phyloP scores from a whole-genome alignment of 2,329 filamentous ascomycete genomes.

The Lasiodiplodia theobromae region DNA sequence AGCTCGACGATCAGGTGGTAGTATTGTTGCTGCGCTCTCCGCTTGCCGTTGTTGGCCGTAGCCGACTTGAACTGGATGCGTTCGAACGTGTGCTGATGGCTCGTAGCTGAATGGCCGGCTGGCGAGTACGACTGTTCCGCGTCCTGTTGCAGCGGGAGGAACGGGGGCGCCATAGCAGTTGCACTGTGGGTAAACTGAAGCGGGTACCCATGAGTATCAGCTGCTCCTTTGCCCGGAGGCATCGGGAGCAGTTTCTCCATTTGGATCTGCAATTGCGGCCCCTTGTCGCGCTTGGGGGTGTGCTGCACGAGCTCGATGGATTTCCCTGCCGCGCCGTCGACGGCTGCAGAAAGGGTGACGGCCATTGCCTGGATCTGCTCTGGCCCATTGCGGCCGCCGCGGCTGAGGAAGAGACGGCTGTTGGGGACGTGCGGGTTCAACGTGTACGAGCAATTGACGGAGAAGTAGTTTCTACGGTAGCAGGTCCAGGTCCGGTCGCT shows the following conservation, averaged over 20 bases:
- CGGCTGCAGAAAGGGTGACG: slow-evolving; percentile 84
- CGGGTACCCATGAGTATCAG: slow-evolving; percentile 48
- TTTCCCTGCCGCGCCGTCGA: slow-evolving; percentile 78
- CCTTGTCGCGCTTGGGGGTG: slow-evolving; percentile 90
- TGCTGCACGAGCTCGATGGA: slow-evolving; percentile 86
- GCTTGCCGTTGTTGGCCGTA: slow-evolving; percentile 91
- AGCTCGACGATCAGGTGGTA: slow-evolving; percentile 86
- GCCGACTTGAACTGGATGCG: slow-evolving; percentile 94
- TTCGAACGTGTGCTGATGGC: slow-evolving; percentile 73
- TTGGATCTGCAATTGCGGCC: slow-evolving; percentile 75
- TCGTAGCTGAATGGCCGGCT: slow-evolving; percentile 43
- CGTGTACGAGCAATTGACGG: slow-evolving; percentile 79
- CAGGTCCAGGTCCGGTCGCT: slow-evolving; percentile 88
- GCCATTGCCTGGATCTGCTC: slow-evolving; percentile 76
- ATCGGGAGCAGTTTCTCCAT: slow-evolving; percentile 74
- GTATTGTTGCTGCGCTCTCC: slow-evolving; percentile 88
- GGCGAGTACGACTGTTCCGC: slow-evolving; percentile 40
- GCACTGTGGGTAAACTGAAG: slow-evolving; percentile 49
- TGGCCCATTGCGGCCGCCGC: slow-evolving; percentile 48
- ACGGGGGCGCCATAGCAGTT: slow-evolving; percentile 44
- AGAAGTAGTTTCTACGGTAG: slow-evolving; percentile 91
- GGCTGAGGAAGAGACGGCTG: slow-evolving; percentile 64
- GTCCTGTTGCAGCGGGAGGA: slow-evolving; percentile 52
- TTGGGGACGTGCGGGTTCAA: slow-evolving; percentile 68
- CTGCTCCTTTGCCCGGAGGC: slow-evolving; percentile 58